phyloP scores from a whole-genome alignment of 768 basidiomycete genomes.

The Trametes cingulata region DNA sequence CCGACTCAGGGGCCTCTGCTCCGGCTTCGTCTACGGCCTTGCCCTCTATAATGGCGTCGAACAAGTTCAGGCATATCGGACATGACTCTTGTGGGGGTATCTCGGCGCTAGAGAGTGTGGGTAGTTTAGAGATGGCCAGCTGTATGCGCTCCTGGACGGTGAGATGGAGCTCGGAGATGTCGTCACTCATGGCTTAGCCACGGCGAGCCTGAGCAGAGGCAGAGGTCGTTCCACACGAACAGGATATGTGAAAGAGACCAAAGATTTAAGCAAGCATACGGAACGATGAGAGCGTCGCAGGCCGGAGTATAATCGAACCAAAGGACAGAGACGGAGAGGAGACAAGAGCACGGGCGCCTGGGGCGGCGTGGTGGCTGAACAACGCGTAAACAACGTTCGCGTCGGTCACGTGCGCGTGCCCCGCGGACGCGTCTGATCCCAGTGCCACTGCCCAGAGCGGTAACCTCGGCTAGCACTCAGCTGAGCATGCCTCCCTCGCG shows the following conservation, averaged over 20 bases:
- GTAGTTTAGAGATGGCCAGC: slow-evolving; percentile 44
- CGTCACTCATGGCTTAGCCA: slow-evolving; percentile 16
- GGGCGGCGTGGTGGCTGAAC: slow-evolving; percentile 6
- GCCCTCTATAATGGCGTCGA: slow-evolving; percentile 39
- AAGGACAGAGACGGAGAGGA: background rate
- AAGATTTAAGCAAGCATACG: background rate
- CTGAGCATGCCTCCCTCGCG: background rate
- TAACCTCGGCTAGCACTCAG: background rate
- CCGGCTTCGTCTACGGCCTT: slow-evolving; percentile 17
- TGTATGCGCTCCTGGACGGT: slow-evolving; percentile 34
- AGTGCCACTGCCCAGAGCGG: background rate
- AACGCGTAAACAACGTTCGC: slow-evolving; percentile 36
- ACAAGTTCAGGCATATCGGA: slow-evolving; percentile 63
- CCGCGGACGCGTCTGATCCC: background rate
- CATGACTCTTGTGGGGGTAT: slow-evolving; percentile 56
- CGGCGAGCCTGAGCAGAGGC: background rate
- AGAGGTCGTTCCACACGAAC: too few relatives aligned
- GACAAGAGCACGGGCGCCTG: background rate
- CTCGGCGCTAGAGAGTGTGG: slow-evolving; percentile 40
- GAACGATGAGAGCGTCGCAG: background rate
- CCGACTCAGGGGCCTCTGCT: slow-evolving; percentile 15
- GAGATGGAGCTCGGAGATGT: slow-evolving; percentile 19
- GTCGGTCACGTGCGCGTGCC: slow-evolving; percentile 30
- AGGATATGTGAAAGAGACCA: background rate
- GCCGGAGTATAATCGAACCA: background rate